Evolutionary conservation across 345 rosid species (phyloP).

Genomic region (Brassica carinata): DNA sequence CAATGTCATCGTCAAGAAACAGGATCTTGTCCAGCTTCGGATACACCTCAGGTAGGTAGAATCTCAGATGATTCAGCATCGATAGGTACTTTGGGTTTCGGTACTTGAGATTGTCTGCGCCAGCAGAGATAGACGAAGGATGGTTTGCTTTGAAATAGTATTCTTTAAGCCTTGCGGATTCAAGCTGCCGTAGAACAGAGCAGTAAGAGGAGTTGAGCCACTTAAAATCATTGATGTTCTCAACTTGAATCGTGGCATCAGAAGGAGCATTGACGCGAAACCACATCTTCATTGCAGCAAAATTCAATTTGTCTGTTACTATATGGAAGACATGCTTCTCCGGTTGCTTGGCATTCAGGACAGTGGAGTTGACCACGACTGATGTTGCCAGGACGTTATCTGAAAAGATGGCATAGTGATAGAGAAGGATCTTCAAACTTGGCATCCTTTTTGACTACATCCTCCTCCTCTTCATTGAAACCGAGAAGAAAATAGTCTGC

Average conservation of each 20-base stretch:
- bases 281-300: conserved; percentile 87
- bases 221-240: conserved; percentile 74
- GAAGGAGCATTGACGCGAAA: conserved; percentile 59
- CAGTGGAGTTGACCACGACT: conserved; percentile 91
- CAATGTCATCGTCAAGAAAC: conserved; percentile 85
- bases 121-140: conserved; percentile 67
- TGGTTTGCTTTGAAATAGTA: conserved; percentile 81
- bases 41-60: conserved; percentile 86
- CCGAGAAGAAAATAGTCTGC: conserved; percentile 70
- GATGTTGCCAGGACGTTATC: conserved; percentile 95
- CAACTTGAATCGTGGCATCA: conserved; percentile 61
- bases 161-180: conserved; percentile 80
- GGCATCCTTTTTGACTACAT: conserved; percentile 46
- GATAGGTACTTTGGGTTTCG: conserved; percentile 84
- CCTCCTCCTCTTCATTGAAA: conserved; percentile 33
- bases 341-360: conserved; percentile 65
- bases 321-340: conserved; percentile 90
- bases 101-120: conserved; percentile 79
- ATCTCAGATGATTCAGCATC: conserved; percentile 86
- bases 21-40: conserved; percentile 77
- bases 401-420: conserved; percentile 94
- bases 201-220: conserved; percentile 89
- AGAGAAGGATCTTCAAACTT: conserved; percentile 73
- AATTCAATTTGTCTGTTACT: conserved; percentile 86
- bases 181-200: conserved; percentile 81